Base-by-base conservation (phyloP, 2,329 filamentous ascomycete species). In the Trichoderma sp. region DNA sequence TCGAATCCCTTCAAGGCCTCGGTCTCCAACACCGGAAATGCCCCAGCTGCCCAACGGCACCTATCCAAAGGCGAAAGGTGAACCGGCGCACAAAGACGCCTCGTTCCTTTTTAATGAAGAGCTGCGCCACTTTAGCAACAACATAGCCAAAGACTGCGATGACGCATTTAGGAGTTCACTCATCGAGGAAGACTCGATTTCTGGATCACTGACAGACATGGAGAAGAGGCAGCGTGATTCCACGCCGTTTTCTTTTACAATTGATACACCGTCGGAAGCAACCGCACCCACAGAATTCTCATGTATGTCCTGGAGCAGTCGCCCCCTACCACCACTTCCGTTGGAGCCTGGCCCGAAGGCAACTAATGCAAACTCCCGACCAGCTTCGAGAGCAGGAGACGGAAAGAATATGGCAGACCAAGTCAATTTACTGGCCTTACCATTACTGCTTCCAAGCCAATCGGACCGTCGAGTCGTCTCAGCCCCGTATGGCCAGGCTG, bases 101-200 rank as follows among this genome's bases (percentile, higher is more conserved):
- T 79, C 79, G n/a, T 70, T 78, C 61, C 74, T 81, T 52, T 80
- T 85, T 74, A 90, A 88, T 73, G 93, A 94, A 70, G 94, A 97
- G 77, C 87, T 96, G 66, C 87, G 93, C 7, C 91, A 95, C 74
- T 91, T 96, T 69, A 97, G 93, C 74, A 88, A 88, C 74, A 93
- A 93, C 74, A 89, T 97, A 71, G 93, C 93, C 61, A 93, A 93
- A 79, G 92, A 96, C 70, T 96, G 94, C 76, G 94, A 98, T 76
- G 92, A 96, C 75, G 94, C 94, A 1, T 97, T 98, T 82, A 94
- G 93, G 76, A 89, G 91, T 73, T 85, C 84, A 11, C 73, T 87
- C 13, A 79, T 86, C 16, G 76, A 79, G 21, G 79, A 81, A 19
- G 78, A 80, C 14, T 81, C 80, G 0, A 75, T 77, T 33, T 78